These are phyloP conservation scores for Candida sanyiensis DNA, from an alignment of 805 yeast genomes.

Conservation along the genomic window DNA sequence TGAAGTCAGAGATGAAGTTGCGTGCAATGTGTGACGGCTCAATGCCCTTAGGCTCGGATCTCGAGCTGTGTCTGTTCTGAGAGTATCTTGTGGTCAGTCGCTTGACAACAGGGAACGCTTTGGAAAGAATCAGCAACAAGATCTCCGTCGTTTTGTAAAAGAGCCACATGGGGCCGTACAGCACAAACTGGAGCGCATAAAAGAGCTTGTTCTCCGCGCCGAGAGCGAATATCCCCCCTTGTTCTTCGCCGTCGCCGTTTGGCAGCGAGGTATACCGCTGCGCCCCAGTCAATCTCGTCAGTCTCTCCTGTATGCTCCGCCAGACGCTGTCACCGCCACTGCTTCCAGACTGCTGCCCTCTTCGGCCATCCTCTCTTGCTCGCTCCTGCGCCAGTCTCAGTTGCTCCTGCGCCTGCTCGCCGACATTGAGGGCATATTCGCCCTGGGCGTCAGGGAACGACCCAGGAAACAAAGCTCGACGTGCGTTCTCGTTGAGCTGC, in stretches of 20 bases:
- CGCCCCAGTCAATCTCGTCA: constrained; percentile 18
- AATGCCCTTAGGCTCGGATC: constrained; percentile 30
- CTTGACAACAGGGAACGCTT: constrained; percentile 33
- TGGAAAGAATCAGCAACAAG: constrained; percentile 24
- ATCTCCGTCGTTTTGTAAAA: constrained; percentile 27
- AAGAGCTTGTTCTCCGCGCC: constrained; percentile 23
- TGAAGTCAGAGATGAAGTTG: constrained; percentile 45
- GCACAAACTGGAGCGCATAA: constrained; percentile 26
- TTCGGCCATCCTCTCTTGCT: background rate
- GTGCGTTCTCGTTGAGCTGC: constrained; percentile 16
- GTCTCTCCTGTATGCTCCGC: constrained; percentile 17
- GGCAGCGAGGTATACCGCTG: constrained; percentile 27
- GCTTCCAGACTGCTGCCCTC: constrained; percentile 1
- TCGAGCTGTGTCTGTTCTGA: constrained; percentile 32
- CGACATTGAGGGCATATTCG: constrained; percentile 1
- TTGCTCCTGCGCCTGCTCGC: constrained; percentile 6
- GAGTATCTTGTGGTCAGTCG: constrained; percentile 32
- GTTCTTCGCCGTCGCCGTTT: constrained; percentile 11
- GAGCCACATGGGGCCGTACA: constrained; percentile 30
- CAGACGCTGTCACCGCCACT: constrained; percentile 3
- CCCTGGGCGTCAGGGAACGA: constrained; percentile 17
- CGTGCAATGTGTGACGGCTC: constrained; percentile 52
- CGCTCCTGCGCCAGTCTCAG: background rate
- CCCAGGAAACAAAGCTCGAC: constrained; percentile 17
- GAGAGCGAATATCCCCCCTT: constrained; percentile 16